Percentiles rank a stretch among this genome's conserved stretches.
phyloP scores from a whole-genome alignment of 805 yeast species.

The Candida multigemmis region DNA sequence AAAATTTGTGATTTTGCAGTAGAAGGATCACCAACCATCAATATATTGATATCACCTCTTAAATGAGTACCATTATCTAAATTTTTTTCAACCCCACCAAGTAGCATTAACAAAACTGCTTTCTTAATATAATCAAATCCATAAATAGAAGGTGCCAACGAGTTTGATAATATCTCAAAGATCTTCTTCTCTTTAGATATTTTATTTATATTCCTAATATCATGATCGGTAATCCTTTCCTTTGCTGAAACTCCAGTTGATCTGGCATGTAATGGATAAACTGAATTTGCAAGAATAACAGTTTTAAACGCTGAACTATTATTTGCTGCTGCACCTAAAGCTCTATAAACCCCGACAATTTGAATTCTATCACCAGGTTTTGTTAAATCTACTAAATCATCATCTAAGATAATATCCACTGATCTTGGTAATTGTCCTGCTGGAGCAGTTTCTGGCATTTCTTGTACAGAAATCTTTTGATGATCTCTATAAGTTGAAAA shows the following conservation, averaged over 20 bases:
- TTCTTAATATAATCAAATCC: constrained; percentile 88
- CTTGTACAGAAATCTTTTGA: constrained; percentile 88
- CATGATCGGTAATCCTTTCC: constrained; percentile 65
- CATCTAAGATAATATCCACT: constrained; percentile 86
- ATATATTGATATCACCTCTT: constrained; percentile 93
- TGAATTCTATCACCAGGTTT: constrained; percentile 97
- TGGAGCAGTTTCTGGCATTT: constrained; percentile 96
- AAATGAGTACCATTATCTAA: constrained; percentile 91
- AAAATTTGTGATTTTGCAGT: constrained; percentile 96
- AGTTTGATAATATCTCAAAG: constrained; percentile 71
- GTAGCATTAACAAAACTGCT: constrained; percentile 81
- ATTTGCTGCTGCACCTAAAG: constrained; percentile 65
- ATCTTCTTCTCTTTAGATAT: constrained; percentile 62
- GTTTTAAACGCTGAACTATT: constrained; percentile 69
- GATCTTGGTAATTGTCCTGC: constrained; percentile 96
- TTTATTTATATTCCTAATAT: constrained; percentile 78
- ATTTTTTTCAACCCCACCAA: constrained; percentile 93
- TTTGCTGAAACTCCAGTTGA: constrained; percentile 75
- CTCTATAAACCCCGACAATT: constrained; percentile 87
- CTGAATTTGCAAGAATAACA: constrained; percentile 79
- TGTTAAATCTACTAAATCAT: constrained; percentile 82
- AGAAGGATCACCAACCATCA: constrained; percentile 98
- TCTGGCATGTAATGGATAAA: constrained; percentile 80
- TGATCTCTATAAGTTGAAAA: constrained; percentile 88
- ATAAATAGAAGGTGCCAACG: constrained; percentile 92